Evolutionary conservation across 2,329 filamentous ascomycete species (phyloP), one percentile per base, ranked within the genome.

Genomic region (Talaromyces sp.): DNA sequence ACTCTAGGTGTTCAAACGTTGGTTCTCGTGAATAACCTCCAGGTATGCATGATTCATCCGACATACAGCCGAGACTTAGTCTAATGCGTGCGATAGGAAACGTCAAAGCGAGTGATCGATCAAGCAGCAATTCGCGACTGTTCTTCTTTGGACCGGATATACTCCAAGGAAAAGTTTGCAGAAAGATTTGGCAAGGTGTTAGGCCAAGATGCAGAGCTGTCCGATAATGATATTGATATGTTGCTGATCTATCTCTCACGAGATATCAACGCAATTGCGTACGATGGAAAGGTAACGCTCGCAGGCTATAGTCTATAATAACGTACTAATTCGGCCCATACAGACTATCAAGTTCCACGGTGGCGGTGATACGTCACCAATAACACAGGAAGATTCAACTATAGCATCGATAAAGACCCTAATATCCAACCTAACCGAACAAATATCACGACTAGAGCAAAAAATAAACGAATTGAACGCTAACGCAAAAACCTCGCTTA

Each of bases 341-440:
- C 77, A 86, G 66, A 91, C 87, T 0, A 83, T 99, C 67, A 93
- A 90, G 72, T 88, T 98, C 73, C 89, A 85, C 68, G 76, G 76
- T 0, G 72, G 83, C 0, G 79, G 81, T 3, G 81, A 85, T 57
- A 66, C 71, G 1, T 70, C 76, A 1, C 75, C 81, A 1, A 88
- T 98, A 65, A 90, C 90, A 0, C 80, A 87, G 61, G 89, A 96
- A 68, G 95, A 99, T 76, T 80, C 82, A 4, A 89, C 91, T 0
- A 91, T 97, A 65, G 92, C 92, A 1, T 89, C 89, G 57, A 82
- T 99, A 16, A 87, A 89, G 64, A 84, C 87, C 23, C 87, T 96
- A 64, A 88, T 92, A 16, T 76, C 83, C 7, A 82, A 87, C 0
- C 82, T 98, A 44, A 84, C 82, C 57, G 78, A 78, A 9, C 89